Conservation (phyloP, 805 yeast species). For the Metschnikowia borealis region DNA sequence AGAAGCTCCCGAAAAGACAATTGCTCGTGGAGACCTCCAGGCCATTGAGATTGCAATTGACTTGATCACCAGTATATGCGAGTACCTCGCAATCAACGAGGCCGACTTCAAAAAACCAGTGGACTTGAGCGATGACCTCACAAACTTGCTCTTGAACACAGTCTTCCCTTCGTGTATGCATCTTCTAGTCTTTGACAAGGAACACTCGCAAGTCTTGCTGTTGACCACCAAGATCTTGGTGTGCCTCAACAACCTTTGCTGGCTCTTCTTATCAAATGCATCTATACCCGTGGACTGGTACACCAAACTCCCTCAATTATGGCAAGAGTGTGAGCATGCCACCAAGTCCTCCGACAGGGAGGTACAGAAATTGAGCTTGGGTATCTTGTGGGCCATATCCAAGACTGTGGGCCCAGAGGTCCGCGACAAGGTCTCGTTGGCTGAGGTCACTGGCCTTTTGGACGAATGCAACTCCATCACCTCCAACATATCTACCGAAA, state of each 20-base stretch:
- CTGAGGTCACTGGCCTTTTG: conserved; percentile 26
- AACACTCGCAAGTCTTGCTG: conserved; percentile 23
- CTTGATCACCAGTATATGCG: conserved; percentile 70
- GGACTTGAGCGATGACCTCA: conserved; percentile 18
- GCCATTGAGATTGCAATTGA: conserved; percentile 72
- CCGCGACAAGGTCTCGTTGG: conserved; percentile 21
- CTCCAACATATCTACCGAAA: conserved; percentile 14
- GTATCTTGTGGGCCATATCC: conserved; percentile 35
- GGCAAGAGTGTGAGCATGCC: conserved; percentile 24
- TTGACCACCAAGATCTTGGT: conserved; percentile 55
- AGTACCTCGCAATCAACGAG: conserved; percentile 41
- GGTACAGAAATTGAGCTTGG: conserved; percentile 31
- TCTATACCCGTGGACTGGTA: conserved; percentile 40
- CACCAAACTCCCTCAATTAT: conserved; percentile 22
- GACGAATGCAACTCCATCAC: conserved; percentile 17
- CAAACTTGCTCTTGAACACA: conserved; percentile 18
- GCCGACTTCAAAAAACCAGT: conserved; percentile 21
- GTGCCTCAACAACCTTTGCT: conserved; percentile 67
- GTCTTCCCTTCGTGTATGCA: conserved; percentile 34
- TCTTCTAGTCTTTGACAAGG: conserved; percentile 34
- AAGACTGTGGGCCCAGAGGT: conserved; percentile 36
- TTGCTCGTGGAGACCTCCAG: conserved; percentile 52
- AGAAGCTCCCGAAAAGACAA: conserved; percentile 35
- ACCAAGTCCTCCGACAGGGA: conserved; percentile 17
- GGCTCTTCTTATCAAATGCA: conserved; percentile 45